These are phyloP conservation scores for Hericium coralloides DNA, from an alignment of 768 basidiomycete genomes.

Conservation along the genomic window DNA sequence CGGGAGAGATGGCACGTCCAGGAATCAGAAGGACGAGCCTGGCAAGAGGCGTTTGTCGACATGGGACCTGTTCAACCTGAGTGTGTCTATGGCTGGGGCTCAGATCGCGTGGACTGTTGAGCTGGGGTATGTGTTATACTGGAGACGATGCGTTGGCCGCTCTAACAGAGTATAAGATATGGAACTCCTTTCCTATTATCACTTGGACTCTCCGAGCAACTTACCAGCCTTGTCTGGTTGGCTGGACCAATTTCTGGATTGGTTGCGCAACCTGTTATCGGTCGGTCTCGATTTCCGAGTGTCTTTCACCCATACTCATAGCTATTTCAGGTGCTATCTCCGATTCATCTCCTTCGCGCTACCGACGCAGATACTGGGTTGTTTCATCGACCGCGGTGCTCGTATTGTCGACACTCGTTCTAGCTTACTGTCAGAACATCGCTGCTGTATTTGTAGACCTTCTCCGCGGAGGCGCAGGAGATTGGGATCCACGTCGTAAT, in stretches of 20 bases:
- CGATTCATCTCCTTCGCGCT: conserved; percentile 86
- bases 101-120: conserved; percentile 96
- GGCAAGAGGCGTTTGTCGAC: conserved; percentile 26
- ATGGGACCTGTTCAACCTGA: conserved; percentile 58
- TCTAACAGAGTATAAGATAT: conserved; percentile 44
- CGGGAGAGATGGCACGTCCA: not conserved
- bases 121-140: conserved; percentile 55
- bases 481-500: conserved; percentile 76
- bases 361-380: conserved; percentile 89
- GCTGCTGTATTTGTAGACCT: conserved; percentile 72
- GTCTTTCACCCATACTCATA: not conserved
- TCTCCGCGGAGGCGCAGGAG: conserved; percentile 65
- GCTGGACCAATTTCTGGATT: conserved; percentile 93
- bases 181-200: conserved; percentile 89
- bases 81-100: conserved; percentile 89
- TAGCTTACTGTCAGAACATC: conserved; percentile 76
- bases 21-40: conserved; percentile 17
- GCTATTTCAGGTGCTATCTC: conserved; percentile 73
- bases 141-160: not conserved
- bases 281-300: conserved; percentile 31
- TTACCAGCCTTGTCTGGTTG: conserved; percentile 93
- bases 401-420: conserved; percentile 61
- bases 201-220: conserved; percentile 74
- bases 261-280: conserved; percentile 95
- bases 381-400: conserved; percentile 79